Percentiles rank a stretch among this genome's conserved stretches.
Conservation (phyloP, 1,139 yeast species). For the Cylindricascospora bacillispora region DNA sequence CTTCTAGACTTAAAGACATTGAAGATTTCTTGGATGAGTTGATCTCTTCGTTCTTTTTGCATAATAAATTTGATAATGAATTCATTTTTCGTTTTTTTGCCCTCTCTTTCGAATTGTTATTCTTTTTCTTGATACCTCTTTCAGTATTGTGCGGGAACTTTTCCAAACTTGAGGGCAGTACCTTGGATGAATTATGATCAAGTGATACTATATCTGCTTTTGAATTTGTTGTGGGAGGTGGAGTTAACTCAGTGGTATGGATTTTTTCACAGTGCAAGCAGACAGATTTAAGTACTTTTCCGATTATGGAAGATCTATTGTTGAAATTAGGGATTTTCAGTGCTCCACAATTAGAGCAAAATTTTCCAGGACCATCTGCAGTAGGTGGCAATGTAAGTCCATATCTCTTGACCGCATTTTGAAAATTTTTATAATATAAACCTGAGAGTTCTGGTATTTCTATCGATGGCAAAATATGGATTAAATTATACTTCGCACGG, state of each 20-base stretch:
- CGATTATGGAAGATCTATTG: not conserved
- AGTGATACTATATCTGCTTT: conserved; percentile 3
- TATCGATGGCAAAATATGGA: conserved; percentile 17
- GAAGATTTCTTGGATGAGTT: conserved; percentile 18
- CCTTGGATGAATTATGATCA: too few species aligned
- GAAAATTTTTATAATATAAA: conserved; percentile 20
- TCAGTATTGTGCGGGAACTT: too few species aligned
- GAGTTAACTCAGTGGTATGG: not conserved
- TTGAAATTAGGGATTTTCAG: conserved; percentile 37
- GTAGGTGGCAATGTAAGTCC: conserved; percentile 16
- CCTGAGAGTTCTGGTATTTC: conserved; percentile 19
- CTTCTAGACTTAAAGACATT: conserved; percentile 35
- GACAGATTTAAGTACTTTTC: not conserved
- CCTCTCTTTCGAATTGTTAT: conserved; percentile 28
- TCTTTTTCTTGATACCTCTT: conserved; percentile 23
- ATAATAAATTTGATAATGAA: conserved; percentile 28
- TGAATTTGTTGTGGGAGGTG: not conserved
- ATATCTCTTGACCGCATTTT: conserved; percentile 21
- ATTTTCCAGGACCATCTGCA: conserved; percentile 20
- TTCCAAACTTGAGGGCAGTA: too few species aligned
- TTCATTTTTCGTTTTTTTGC: conserved; percentile 28
- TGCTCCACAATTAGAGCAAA: conserved; percentile 36
- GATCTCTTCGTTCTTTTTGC: conserved; percentile 33
- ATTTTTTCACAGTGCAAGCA: not conserved
- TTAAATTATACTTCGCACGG: conserved; percentile 18